A percentile compares a stretch with the other conserved stretches of the same genome.
Evolutionary conservation across 768 basidiomycete genomes (phyloP).

Genomic region (Phaeotremella fagi): DNA sequence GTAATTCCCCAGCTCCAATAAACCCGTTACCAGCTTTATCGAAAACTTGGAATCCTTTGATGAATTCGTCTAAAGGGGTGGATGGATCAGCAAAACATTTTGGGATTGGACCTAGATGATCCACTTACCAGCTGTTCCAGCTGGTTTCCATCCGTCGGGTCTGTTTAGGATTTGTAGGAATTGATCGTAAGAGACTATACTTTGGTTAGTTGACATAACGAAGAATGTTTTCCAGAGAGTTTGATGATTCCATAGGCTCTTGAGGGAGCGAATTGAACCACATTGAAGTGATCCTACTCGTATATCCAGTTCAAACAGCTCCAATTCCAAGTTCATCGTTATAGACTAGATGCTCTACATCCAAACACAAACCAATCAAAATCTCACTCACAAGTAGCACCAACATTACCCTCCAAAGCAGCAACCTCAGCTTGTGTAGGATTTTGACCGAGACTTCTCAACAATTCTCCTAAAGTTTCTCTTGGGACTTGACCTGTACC

Average conservation of each 20-base stretch:
- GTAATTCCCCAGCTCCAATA: constrained; percentile 84
- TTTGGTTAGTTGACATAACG: no score
- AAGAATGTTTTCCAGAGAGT: no score
- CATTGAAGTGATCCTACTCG: no score
- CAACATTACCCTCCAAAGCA: constrained; percentile 67
- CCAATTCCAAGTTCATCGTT: no score
- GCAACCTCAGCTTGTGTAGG: constrained; percentile 98
- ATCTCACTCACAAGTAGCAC: constrained; percentile 72
- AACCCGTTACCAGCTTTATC: constrained; percentile 92
- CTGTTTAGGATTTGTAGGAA: constrained; percentile 89
- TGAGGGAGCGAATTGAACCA: no score
- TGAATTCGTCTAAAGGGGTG: constrained; percentile 79
- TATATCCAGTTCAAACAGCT: no score
- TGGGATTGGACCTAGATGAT: background rate
- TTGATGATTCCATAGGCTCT: no score
- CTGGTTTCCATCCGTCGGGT: constrained; percentile 94
- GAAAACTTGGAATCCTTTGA: constrained; percentile 98
- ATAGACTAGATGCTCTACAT: no score
- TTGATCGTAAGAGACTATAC: constrained; percentile 85
- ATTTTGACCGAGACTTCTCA: constrained; percentile 93
- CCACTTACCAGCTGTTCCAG: constrained; percentile 79
- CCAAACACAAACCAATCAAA: no score
- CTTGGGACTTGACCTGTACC: constrained; percentile 85
- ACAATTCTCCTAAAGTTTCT: constrained; percentile 82
- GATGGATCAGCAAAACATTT: background rate